These are phyloP conservation scores for Podospora bellae-mahoneyi DNA, from an alignment of 495 filamentous ascomycete genomes.

Conservation along the genomic window DNA sequence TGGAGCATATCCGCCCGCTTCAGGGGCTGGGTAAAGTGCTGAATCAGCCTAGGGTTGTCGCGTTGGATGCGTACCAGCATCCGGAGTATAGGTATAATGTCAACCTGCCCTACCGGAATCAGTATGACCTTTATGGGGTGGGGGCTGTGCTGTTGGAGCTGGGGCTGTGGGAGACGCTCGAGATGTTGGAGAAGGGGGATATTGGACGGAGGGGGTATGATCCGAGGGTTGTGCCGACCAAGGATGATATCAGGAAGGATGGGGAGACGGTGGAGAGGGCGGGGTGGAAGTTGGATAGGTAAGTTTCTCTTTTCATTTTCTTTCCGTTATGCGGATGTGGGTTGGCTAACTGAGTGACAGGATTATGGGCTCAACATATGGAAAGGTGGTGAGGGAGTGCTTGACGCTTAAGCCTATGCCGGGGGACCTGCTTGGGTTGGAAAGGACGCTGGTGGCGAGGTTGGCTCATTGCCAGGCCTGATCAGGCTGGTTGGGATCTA, in stretches of 20 bases:
- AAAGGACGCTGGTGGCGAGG: slow-evolving; percentile 10
- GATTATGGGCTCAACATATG: slow-evolving; percentile 15
- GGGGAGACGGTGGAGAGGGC: slow-evolving; percentile 13
- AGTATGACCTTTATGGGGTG: slow-evolving; percentile 13
- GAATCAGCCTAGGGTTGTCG: slow-evolving; percentile 3
- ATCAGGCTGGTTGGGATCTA: background rate
- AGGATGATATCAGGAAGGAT: slow-evolving; percentile 13
- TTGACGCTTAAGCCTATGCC: background rate
- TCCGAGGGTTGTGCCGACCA: background rate
- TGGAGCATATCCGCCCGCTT: slow-evolving; percentile 17
- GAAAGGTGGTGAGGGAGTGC: slow-evolving; percentile 14
- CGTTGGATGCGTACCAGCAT: slow-evolving; percentile 15
- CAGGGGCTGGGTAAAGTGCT: slow-evolving; percentile 3
- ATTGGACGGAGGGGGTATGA: slow-evolving; percentile 9
- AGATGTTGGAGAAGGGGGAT: slow-evolving; percentile 10
- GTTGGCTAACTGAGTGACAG: slow-evolving; percentile 10
- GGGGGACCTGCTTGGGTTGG: slow-evolving; percentile 13
- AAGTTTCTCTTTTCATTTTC: background rate
- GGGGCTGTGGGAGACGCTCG: slow-evolving; percentile 20
- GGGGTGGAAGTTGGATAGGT: slow-evolving; percentile 14
- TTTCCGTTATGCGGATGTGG: background rate
- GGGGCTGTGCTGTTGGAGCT: slow-evolving; percentile 18
- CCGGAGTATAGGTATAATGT: slow-evolving; percentile 9
- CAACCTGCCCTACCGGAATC: background rate
- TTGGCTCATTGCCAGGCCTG: slow-evolving; percentile 15